Base-by-base conservation (phyloP, 192 early-diverging fungal species). In the Podila epicladia region DNA sequence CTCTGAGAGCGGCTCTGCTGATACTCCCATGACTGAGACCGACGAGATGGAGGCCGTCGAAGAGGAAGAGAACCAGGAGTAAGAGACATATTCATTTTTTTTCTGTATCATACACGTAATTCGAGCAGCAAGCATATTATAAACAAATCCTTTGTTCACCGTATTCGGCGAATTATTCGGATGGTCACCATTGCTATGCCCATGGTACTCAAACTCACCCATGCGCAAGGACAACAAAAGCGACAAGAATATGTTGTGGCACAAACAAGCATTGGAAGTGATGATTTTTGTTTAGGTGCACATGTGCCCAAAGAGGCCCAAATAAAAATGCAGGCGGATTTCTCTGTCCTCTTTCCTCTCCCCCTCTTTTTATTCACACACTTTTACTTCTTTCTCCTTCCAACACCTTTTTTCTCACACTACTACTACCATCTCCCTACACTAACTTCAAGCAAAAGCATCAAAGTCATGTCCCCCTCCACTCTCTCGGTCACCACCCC, bases 401-500 rank as follows among this genome's bases (percentile, higher is more conserved):
- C 24, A 24, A n/a, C 24, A 24, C 53, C 20, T 51, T 22, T 53
- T 55, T 55, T 55, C 53, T 55, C 53, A 55, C 53, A n/a, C 53
- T 55, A 9, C 17, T 3, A 29, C 22, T n/a, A 55, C 22, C n/a
- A 55, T 26, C 20, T 5, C 1, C 53, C n/a, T 8, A 12, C n/a
- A 20, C 53, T 22, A 2, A 5, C 24, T n/a, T 24, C 53, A 55
- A 12, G 8, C 4, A 31, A 61, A 3, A 61, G 12, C 9, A 31
- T 17, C 24, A 61, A 26, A 26, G 31, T 1, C 28, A 72, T 72
- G 70, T 58, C 51, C 9, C 71, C 71, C 19, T 63, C 71, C n/a
- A 69, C 53, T 48, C 58, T 71, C 20, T 71, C 70, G 0, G 35
- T 80, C 15, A 53, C 75, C 65, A 82, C 83, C 2, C 83, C 83